Base-by-base conservation (phyloP, 192 early-diverging fungal genomes). In the Coemansia sp. region DNA sequence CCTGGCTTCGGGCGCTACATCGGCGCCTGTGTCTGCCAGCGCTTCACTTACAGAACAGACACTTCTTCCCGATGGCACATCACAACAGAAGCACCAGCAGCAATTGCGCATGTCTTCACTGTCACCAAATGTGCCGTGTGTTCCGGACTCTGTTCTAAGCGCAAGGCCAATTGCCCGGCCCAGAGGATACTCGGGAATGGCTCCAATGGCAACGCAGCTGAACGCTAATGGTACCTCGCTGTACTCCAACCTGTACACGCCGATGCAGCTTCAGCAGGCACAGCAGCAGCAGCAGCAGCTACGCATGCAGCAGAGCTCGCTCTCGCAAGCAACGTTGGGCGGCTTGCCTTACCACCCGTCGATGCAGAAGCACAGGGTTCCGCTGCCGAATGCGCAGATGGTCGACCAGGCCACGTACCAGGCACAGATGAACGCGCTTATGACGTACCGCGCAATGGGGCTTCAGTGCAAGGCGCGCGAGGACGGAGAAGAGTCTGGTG, bases 381-480 rank as follows among this genome's bases (percentile, higher is more conserved):
- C 78, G 1, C 40, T 80, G 61, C 78, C 78, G 25, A 74, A 48
- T 31, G 78, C 78, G 2, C 77, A 80, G 46, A 63, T 74, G 7
- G 63, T 74, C 29, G 77, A 80, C 46, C 77, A 72, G 21, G 53
- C 61, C 2, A 63, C 58, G 34, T 59, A 80, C 61, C 72, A 80
- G 63, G 77, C 77, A 30, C 68, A 74, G 20, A 70, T 80, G 72
- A 74, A 80, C 53, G 67, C 72, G 58, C 72, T 80, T 42, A 74
- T 80, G 77, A 61, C 63, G 45, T 80, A 80, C 69, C 77, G 77
- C 20, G 77, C 77, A 31, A 80, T 80, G 77, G 77, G 77, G 2
- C 69, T 80, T 49, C 77, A 80, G 57, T 80, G 77, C 77, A 74
- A 59, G 34, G 77, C 77, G 53, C 77, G 72, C 3, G 77, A 69